Evolutionary conservation across 495 filamentous ascomycete genomes (phyloP), one percentile per base, ranked within the genome.

Genomic region (Usnea hakonensis): DNA sequence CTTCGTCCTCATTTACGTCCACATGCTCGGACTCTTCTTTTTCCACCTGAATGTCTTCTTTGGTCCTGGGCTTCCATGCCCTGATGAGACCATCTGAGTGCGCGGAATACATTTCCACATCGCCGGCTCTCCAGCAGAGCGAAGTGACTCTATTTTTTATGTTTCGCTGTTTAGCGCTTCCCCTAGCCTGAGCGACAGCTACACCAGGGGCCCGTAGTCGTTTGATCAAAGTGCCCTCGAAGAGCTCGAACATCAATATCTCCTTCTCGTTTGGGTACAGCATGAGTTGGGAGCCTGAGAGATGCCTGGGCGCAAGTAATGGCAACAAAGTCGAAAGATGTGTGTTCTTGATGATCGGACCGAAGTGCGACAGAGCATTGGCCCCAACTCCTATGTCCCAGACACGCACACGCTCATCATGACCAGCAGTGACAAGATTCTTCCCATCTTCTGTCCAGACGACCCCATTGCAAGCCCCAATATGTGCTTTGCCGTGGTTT

Each of bases 331-430:
- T 83, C 0, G 85, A 83, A 0, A 90, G 75, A 67, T 85, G 81
- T 17, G 78, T 78, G 65, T 94, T 94, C 57, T 82, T 84, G n/a
- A 94, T 79, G 5, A 81, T 78, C 0, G 89, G 88, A 0, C 90
- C 90, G 65, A 95, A 95, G 73, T 85, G 91, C 0, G 84, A 89
- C 3, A 95, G 79, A 2, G 87, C 91, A 67, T 97, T 95, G 10
- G 85, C 87, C 16, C 91, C 90, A 0, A 85, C 88, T 1, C 76
- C 76, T 17, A 87, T 82, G 72, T 94, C 81, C 92, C 91, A 96
- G 4, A 95, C 89, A 4, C 91, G 82, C 54, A 97, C 86, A 11
- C 87, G 81, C 41, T 87, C 75, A 69, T 97, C 92, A 58, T 90
- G 88, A 7, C 92, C 91, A 1, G 86, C 79, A 8, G 89, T 90